Percentiles rank a stretch among this genome's conserved stretches.
Conservation (phyloP, 345 rosid genomes). For the Jatropha curcas region DNA sequence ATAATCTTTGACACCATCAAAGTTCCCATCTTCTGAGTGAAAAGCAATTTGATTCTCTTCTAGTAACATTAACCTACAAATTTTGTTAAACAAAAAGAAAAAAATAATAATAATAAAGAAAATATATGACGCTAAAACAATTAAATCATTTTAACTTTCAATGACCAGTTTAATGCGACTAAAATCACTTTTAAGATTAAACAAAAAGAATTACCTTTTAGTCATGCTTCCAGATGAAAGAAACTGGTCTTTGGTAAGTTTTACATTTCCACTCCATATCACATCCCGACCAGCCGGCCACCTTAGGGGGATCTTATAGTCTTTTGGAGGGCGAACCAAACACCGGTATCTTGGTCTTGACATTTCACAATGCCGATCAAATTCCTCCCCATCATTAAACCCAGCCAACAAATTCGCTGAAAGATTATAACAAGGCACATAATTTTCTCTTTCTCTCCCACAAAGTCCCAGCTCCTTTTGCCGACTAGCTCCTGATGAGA, state of each 20-base stretch:
- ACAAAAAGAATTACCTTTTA: slow-evolving; percentile 53
- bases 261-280: slow-evolving; percentile 95
- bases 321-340: slow-evolving; percentile 90
- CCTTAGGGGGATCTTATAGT: slow-evolving; percentile 84
- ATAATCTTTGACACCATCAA: slow-evolving; percentile 94
- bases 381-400: slow-evolving; percentile 79
- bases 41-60: slow-evolving; percentile 98
- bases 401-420: slow-evolving; percentile 73
- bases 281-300: slow-evolving; percentile 98
- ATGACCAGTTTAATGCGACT: not conserved
- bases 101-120: not conserved
- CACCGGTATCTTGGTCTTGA: slow-evolving; percentile 52
- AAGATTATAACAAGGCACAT: slow-evolving; percentile 87
- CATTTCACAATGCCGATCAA: slow-evolving; percentile 85
- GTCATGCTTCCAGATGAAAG: slow-evolving; percentile 98
- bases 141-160: not conserved
- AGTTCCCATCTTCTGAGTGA: slow-evolving; percentile 89
- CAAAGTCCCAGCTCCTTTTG: slow-evolving; percentile 67
- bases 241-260: slow-evolving; percentile 93
- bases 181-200: slow-evolving; percentile 1
- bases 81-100: not conserved
- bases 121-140: slow-evolving; percentile 5
- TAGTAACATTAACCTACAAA: slow-evolving; percentile 78
- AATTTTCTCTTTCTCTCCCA: slow-evolving; percentile 87
- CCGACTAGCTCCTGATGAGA: slow-evolving; percentile 52